phyloP scores from a whole-genome alignment of 2,329 filamentous ascomycete species.

The Aspergillus jensenii region DNA sequence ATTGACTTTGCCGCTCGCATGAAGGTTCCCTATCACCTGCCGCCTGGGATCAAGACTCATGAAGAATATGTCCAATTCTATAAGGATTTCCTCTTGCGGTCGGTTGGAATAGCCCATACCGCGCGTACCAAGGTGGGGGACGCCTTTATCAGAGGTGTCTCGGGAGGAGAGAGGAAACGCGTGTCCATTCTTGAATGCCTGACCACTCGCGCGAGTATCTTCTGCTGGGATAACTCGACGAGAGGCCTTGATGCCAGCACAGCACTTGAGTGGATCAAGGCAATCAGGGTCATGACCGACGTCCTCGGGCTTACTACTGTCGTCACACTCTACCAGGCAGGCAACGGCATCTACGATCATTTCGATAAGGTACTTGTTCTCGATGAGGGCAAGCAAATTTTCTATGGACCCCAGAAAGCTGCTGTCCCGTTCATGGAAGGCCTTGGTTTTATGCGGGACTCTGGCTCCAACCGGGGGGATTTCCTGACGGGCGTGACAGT shows the following conservation, averaged over 20 bases:
- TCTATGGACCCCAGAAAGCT: background rate
- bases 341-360: background rate
- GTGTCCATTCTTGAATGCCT: background rate
- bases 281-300: background rate
- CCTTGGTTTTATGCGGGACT: background rate
- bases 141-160: background rate
- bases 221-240: constrained; percentile 4
- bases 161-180: background rate
- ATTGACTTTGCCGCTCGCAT: constrained; percentile 57
- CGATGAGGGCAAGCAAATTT: constrained; percentile 3
- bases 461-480: background rate
- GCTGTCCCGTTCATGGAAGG: background rate
- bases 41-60: constrained; percentile 52
- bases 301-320: background rate
- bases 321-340: constrained; percentile 1
- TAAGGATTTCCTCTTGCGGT: constrained; percentile 50
- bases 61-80: constrained; percentile 18
- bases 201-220: background rate
- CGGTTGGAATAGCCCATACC: constrained; percentile 59
- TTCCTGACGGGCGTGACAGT: background rate
- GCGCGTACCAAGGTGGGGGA: constrained; percentile 54
- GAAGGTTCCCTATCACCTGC: constrained; percentile 68
- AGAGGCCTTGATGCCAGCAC: constrained; percentile 4
- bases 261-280: background rate
- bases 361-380: constrained; percentile 1